These are phyloP conservation scores for Xylaria sp. DNA, from an alignment of 2,329 filamentous ascomycete genomes.

Conservation along the genomic window DNA sequence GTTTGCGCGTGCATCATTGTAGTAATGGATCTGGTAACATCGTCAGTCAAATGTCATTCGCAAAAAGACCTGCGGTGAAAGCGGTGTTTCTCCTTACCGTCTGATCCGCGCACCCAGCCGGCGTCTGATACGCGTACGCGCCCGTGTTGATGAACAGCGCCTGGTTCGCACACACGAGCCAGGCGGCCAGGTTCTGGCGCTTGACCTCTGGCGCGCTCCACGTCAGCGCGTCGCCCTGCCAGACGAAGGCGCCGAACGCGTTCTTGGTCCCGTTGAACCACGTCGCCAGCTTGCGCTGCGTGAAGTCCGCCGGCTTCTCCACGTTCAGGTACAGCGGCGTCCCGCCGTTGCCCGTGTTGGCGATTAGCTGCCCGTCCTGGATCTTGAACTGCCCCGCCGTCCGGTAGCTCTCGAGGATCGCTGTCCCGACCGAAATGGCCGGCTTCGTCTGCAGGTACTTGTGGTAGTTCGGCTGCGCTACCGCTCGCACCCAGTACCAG, in stretches of 20 bases:
- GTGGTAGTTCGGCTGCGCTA: constrained; percentile 62
- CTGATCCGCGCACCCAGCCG: constrained; percentile 61
- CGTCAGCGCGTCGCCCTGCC: constrained; percentile 62
- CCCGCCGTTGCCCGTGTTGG: constrained; percentile 49
- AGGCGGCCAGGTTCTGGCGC: constrained; percentile 61
- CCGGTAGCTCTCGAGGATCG: constrained; percentile 47
- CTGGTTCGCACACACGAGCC: constrained; percentile 62
- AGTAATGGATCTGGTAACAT: constrained; percentile 47
- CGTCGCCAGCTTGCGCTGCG: constrained; percentile 54
- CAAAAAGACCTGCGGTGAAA: background rate
- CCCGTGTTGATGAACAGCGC: constrained; percentile 63
- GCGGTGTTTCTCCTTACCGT: constrained; percentile 49
- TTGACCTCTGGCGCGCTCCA: constrained; percentile 56
- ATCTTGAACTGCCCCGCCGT: constrained; percentile 65
- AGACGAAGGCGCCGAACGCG: constrained; percentile 61
- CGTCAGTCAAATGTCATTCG: background rate
- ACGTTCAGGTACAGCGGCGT: constrained; percentile 53
- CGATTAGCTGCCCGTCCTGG: constrained; percentile 56
- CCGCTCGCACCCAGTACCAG: constrained; percentile 63
- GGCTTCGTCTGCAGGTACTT: constrained; percentile 58
- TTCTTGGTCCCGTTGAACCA: constrained; percentile 58
- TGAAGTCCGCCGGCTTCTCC: constrained; percentile 51
- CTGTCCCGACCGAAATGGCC: constrained; percentile 50
- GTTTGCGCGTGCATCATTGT: constrained; percentile 45
- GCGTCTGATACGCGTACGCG: constrained; percentile 62